Percentiles rank a stretch among this genome's conserved stretches.
Conservation (phyloP, 1,284 basidiomycete species). For the Pseudozyma flocculosa region DNA sequence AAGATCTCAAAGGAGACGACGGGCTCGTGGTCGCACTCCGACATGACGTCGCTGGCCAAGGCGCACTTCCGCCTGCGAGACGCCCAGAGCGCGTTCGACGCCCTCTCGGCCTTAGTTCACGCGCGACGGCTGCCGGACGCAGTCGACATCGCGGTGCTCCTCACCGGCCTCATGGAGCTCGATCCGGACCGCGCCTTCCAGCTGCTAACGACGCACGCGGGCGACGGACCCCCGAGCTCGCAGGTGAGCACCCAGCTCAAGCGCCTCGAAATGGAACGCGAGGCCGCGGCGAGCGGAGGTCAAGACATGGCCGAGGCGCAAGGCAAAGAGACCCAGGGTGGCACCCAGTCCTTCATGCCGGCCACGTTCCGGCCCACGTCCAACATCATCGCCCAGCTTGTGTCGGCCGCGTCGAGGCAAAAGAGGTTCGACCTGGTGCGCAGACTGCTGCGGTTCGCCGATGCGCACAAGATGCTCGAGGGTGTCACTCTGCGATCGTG, state of each 20-base stretch:
- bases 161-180: conserved; percentile 18
- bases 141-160: conserved; percentile 21
- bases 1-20: conserved; percentile 7
- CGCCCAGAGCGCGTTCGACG: conserved; percentile 19
- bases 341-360: too few relatives aligned
- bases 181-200: conserved; percentile 23
- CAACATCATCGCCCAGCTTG: too few relatives aligned
- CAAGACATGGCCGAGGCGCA: too few relatives aligned
- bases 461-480: conserved; percentile 8
- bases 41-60: conserved; percentile 16
- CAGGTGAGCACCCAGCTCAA: too few relatives aligned
- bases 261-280: too few relatives aligned
- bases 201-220: conserved; percentile 7
- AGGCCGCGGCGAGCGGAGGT: too few relatives aligned
- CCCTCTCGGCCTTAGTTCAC: conserved; percentile 17
- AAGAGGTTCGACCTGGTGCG: conserved; percentile 15
- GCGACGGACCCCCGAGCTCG: too few relatives aligned
- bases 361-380: too few relatives aligned
- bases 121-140: conserved; percentile 19
- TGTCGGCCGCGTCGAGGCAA: too few relatives aligned
- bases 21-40: conserved; percentile 28
- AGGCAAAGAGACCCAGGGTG: too few relatives aligned
- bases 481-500: conserved; percentile 3
- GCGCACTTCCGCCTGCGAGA: conserved; percentile 24
- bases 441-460: conserved; percentile 9